Evolutionary conservation across 2,329 filamentous ascomycete species (phyloP), one percentile per base, ranked within the genome.

Genomic region (Purpureocillium takamizusanense): DNA sequence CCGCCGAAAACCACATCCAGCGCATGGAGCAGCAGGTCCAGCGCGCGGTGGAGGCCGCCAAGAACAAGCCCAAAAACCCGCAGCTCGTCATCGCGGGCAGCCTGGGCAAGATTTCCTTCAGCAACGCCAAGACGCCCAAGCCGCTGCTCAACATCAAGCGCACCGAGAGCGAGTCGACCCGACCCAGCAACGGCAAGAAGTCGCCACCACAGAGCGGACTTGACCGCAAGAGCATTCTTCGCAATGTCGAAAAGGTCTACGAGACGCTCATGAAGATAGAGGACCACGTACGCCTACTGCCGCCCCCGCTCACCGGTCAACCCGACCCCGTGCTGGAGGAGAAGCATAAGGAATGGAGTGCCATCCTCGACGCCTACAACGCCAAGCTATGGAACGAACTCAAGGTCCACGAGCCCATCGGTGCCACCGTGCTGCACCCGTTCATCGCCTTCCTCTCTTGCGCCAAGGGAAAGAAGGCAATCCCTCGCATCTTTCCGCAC

Each of bases 1-100:
- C 83, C 32, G 88, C 86, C 14, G 92, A 98, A 59, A 98, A 95
- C 57, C 92, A 98, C 55, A 86, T 97, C 67, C 92, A 97, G 59
- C 83, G 92, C 39, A 98, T 98, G 92, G 90, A 98, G 61, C 92
- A 98, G 62, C 92, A 98, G 61, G 94, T 98, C 11, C 90, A 95
- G 59, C 81, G 92, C 40, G 92, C 92, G 17, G 92, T 98, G 1
- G 92, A 98, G 56, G 92, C 92, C 1, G 92, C 92, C 37, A 98
- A 97, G 67, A 86, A 88, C 43, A 90, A 94, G 62, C 92, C 92
- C 11, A 98, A 98, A 71, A 95, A 94, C 56, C 94, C 94, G 54
- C 89, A 95, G 59, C 73, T 98, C 8, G 89, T 97, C 15, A 90
- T 98, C 42, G 90, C 95, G 56, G 92, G 92, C 18, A 95, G 88